These are phyloP conservation scores for Breviolum minutum DNA, from an alignment of 73 alveolate species.

Conservation along the genomic window DNA sequence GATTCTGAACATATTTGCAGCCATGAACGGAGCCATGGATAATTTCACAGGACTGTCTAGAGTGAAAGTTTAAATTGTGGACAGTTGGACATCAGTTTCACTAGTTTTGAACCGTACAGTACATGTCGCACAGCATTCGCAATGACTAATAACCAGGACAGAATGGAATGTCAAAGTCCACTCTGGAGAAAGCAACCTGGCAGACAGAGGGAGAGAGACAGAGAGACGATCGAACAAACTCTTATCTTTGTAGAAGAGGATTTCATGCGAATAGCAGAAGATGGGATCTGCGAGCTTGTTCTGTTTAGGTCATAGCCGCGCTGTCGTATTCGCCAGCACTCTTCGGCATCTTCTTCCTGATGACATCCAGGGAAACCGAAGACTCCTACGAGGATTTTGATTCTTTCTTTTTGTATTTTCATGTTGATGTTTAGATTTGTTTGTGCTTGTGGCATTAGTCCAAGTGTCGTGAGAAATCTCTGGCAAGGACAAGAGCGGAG, in stretches of 20 bases:
- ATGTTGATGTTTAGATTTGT: not conserved
- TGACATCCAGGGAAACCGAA: constrained; percentile 23
- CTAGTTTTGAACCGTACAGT: no score
- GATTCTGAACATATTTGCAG: no score
- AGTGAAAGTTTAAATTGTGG: no score
- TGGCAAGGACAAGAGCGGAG: constrained; percentile 40
- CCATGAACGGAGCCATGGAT: not conserved
- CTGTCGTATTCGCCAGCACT: constrained; percentile 14
- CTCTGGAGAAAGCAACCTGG: constrained; percentile 73
- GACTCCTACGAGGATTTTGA: not conserved
- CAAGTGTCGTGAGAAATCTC: no score
- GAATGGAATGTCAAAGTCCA: constrained; percentile 54
- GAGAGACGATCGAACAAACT: not conserved
- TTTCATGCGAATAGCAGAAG: not conserved
- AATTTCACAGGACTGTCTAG: not conserved
- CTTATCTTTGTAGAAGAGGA: not conserved
- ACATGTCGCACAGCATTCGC: no score
- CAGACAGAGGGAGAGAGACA: not conserved
- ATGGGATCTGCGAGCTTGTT: not conserved
- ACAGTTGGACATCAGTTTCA: no score
- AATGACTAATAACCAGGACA: constrained; percentile 26
- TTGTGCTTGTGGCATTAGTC: not conserved
- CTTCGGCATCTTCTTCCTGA: constrained; percentile 70
- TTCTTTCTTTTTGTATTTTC: not conserved
- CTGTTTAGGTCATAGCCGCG: constrained; percentile 30